Percentiles rank a stretch among this genome's conserved stretches.
Conservation (phyloP, 176 grass and related monocot species). For the Aegilops longissima region DNA sequence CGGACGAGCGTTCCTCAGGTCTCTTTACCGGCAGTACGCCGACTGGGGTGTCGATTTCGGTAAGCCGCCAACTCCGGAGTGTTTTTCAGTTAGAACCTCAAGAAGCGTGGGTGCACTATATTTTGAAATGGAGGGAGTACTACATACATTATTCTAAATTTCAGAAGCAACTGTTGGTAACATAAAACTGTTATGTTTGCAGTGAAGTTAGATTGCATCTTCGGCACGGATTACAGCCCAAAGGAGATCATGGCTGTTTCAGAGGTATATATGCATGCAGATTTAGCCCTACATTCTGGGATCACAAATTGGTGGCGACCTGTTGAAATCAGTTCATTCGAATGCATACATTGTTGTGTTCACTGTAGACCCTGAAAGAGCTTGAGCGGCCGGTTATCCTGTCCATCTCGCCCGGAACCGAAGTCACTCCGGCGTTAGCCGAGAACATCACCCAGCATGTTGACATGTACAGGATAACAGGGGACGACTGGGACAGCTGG, state of each 20-base stretch:
- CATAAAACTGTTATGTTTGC: neutral
- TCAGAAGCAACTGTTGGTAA: neutral
- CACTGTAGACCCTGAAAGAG: constrained; percentile 65
- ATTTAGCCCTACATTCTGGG: neutral
- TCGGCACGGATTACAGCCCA: constrained; percentile 72
- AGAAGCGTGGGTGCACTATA: too few species aligned
- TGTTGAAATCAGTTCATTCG: neutral
- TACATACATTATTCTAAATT: neutral
- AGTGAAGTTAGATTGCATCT: constrained; percentile 96
- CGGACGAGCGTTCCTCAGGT: constrained; percentile 77
- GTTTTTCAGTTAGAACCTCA: neutral
- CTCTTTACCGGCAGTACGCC: constrained; percentile 75
- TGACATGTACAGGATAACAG: constrained; percentile 89
- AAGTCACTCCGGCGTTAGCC: constrained; percentile 66
- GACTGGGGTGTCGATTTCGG: constrained; percentile 94
- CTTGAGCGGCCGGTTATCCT: constrained; percentile 65
- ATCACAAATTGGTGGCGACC: neutral
- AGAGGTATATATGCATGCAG: constrained; percentile 32
- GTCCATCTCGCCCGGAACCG: constrained; percentile 75
- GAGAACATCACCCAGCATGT: constrained; percentile 56
- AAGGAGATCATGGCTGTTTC: constrained; percentile 83
- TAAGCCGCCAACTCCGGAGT: neutral
- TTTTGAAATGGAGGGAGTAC: too few species aligned
- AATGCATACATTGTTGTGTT: neutral
- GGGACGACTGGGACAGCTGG: constrained; percentile 93